Evolutionary conservation across 345 rosid species (phyloP).

Genomic region (Hypericum androsaemum): DNA sequence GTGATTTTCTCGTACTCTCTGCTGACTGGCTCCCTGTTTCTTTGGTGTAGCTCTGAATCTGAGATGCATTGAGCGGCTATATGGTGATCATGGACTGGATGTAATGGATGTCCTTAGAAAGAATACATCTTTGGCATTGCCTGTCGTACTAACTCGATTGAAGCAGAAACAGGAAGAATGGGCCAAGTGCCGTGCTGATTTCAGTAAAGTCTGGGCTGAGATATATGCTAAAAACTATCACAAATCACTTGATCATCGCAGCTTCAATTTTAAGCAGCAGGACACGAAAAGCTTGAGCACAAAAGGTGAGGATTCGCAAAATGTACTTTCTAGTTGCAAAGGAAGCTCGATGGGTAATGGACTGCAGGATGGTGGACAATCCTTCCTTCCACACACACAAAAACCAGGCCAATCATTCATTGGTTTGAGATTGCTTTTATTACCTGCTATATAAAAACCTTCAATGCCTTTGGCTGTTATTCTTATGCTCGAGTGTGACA

Average conservation of each 20-base stretch:
- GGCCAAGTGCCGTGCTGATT: neutral
- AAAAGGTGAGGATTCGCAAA: neutral
- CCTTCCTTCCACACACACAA: neutral
- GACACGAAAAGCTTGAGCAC: conserved; percentile 6
- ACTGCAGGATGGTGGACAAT: neutral
- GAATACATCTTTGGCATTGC: conserved; percentile 8
- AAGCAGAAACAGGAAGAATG: conserved; percentile 15
- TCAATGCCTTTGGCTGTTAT: no score
- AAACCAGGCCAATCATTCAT: no score
- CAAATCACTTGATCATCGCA: conserved; percentile 1
- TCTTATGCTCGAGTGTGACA: no score
- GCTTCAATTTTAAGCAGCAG: conserved; percentile 6
- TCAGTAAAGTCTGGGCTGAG: conserved; percentile 3
- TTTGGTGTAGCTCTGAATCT: conserved; percentile 2
- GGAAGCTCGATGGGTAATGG: neutral
- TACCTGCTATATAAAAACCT: no score
- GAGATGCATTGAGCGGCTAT: conserved; percentile 16
- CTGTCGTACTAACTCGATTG: conserved; percentile 9
- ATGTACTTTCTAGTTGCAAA: neutral
- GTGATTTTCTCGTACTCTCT: no score
- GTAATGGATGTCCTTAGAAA: conserved; percentile 1
- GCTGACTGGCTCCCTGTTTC: no score
- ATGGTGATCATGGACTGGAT: conserved; percentile 18
- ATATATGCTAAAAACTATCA: conserved; percentile 1
- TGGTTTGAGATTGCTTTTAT: no score